Evolutionary conservation across 768 basidiomycete species (phyloP).

Genomic region (Suillus variegatus): DNA sequence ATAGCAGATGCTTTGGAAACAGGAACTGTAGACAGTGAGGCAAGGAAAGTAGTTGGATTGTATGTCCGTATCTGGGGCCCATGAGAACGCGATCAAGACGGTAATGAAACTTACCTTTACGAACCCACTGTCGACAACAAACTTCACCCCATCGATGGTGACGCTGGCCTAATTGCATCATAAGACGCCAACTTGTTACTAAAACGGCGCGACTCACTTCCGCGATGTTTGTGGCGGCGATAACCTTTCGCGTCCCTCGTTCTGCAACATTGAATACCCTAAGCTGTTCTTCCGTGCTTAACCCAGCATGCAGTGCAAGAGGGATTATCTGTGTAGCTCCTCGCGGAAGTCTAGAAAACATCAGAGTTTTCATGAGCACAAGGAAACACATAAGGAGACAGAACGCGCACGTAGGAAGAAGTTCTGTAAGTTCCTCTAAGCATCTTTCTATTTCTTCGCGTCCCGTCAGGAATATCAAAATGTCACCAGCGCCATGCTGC

Average conservation of each 20-base stretch:
- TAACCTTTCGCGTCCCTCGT: slow-evolving; percentile 81
- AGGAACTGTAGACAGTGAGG: slow-evolving; percentile 81
- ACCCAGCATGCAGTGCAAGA: slow-evolving; percentile 85
- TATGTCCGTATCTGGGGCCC: slow-evolving; percentile 76
- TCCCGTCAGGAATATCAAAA: slow-evolving; percentile 93
- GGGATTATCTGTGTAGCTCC: slow-evolving; percentile 60
- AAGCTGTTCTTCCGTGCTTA: slow-evolving; percentile 86
- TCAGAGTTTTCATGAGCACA: slow-evolving; percentile 4
- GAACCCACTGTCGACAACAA: slow-evolving; percentile 91
- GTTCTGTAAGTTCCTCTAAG: slow-evolving; percentile 76
- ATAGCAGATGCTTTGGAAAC: slow-evolving; percentile 87
- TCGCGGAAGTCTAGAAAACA: slow-evolving; percentile 46
- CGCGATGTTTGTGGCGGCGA: slow-evolving; percentile 94
- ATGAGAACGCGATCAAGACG: background rate
- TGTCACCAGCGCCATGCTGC: slow-evolving; percentile 84
- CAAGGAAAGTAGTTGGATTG: slow-evolving; percentile 83
- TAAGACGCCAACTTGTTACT: background rate
- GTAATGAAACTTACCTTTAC: slow-evolving; percentile 69
- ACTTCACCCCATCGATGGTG: slow-evolving; percentile 94
- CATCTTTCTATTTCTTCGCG: slow-evolving; percentile 95
- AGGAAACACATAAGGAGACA: background rate
- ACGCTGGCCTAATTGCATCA: slow-evolving; percentile 72
- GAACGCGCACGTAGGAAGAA: slow-evolving; percentile 61
- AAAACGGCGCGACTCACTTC: slow-evolving; percentile 53
- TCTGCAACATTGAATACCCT: slow-evolving; percentile 78